Base-by-base conservation (phyloP, 257 asterid genomes). In the Penstemon davidsonii region DNA sequence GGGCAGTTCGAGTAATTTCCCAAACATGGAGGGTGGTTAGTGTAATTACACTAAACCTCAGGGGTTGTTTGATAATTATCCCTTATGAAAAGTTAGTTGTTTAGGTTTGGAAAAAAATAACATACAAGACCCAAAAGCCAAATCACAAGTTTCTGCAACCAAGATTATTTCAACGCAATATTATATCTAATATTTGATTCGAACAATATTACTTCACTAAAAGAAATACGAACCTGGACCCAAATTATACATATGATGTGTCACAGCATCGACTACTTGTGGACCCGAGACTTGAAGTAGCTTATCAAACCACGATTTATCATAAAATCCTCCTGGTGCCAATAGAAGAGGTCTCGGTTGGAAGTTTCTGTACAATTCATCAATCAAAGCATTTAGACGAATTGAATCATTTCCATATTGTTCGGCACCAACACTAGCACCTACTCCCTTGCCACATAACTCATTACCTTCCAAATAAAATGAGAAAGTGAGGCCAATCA, bases 251-350 rank as follows among this genome's bases (percentile, higher is more conserved):
- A 94, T 52, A 74, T 94, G 99, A 80, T 90, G 97, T 4, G 97
- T 76, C 74, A 94, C 36, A 55, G 73, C 81, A 51, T 88, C 70
- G 74, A 88, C 79, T 15, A 78, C 80, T 5, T 18, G 55, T 55
- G 90, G 87, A 41, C 97, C 99, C 0, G 99, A 88, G 68, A 69
- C 83, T 71, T 80, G 84, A 65, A 94, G 93, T 68, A 91, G 70
- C 68, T 75, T 64, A 56, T 84, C 70, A 52, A 81, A 94, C 99
- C 99, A 94, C 65, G 68, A 69, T 81, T 84, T 84, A n/a, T 87
- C 95, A 45, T 80, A 94, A 83, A 94, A 94, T 4, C 99, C 99
- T 74, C 97, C 97, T 0, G 99, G 99, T 33, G 99, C 96, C 63
- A 85, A 41, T 46, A 92, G 66, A 67, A 63, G 74, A 42, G 97